Evolutionary conservation across 108 stramenopile genomes (phyloP), one percentile per base, ranked within the genome.

Genomic region (Cyclotella atomus): DNA sequence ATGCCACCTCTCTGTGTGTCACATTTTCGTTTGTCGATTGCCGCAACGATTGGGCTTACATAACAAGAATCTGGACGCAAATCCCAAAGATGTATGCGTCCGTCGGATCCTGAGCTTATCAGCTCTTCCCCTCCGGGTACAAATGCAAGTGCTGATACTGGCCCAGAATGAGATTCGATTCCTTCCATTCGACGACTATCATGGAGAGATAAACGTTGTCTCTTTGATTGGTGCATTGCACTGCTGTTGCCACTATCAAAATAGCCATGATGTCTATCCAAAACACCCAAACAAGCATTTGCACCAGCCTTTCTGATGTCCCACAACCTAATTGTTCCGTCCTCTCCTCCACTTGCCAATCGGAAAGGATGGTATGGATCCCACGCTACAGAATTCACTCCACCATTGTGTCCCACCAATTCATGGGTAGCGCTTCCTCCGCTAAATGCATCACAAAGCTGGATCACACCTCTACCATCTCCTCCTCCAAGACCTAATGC

Each of bases 221-320:
- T 68, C 38, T 76, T 63, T 20, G n/a, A n/a, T n/a, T n/a, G n/a
- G n/a, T n/a, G n/a, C n/a, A n/a, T n/a, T n/a, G n/a, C n/a, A n/a
- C n/a, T n/a, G n/a, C n/a, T n/a, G n/a, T n/a, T n/a, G n/a, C n/a
- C n/a, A n/a, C n/a, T n/a, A 45, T 55, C 63, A 28, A 36, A 38
- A 59, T 30, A 46, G 30, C 36, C 70, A 34, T 29, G 27, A 17
- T 89, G 86, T 4, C 82, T 69, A 49, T 88, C 82, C 53, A 91
- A 74, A n/a, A 83, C 76, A 10, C 84, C 72, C 44, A 90, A 61
- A 79, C 89, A 89, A 4, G 88, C 85, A 7, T 61, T 38, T 27
- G 71, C 65, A 7, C 93, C 93, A 0, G 85, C 59, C 61, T 89
- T 90, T 28, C 93, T 84, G 34, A 94, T 83, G 73, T 94, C 93